Base-by-base conservation (phyloP, 352 stramenopile genomes). In the Globisporangium splendens region DNA sequence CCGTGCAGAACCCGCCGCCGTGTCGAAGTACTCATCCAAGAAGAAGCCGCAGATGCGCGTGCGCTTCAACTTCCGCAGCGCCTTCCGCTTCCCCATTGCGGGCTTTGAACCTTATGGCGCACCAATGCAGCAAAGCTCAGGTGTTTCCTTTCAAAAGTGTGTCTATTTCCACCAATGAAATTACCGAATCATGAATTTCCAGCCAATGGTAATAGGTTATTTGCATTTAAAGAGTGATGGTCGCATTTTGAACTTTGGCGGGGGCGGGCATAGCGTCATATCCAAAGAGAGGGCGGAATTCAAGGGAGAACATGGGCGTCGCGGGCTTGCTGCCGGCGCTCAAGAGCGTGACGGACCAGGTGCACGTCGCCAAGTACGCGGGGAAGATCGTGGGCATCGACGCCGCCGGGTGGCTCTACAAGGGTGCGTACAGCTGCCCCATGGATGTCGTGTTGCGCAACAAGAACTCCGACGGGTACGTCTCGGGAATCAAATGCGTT, bases 341-440 rank as follows among this genome's bases (percentile, higher is more conserved):
- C 33, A 85, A 89, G 72, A 89, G 82, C 66, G 78, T 90, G 58
- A 84, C 73, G 50, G 72, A 88, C 56, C 65, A 86, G 47, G 75
- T 88, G 43, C 79, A 93, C 69, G 68, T 96, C 18, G 66, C 72
- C 51, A 91, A 93, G 70, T 95, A 89, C 62, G 57, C 65, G 8
- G 82, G 83, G 8, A 91, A 88, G 59, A 83, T 64, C 3, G 80
- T 83, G 24, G 85, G 78, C n/a, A 75, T 95, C 20, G 86, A 94
- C 52, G 79, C 74, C 0, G 77, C 70, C 3, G 71, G 72, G 10
- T 92, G 92, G 92, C 77, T 98, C 48, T 96, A 98, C 72, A 87
- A 94, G 61, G 92, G 91, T 33, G 84, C 88, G 22, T 97, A 93
- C 64, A 83, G 72, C 64, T 98, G 92, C 57, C 70, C 83, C 17